Conservation (phyloP, 202 grass and related monocot genomes). For the Setaria viridis region DNA sequence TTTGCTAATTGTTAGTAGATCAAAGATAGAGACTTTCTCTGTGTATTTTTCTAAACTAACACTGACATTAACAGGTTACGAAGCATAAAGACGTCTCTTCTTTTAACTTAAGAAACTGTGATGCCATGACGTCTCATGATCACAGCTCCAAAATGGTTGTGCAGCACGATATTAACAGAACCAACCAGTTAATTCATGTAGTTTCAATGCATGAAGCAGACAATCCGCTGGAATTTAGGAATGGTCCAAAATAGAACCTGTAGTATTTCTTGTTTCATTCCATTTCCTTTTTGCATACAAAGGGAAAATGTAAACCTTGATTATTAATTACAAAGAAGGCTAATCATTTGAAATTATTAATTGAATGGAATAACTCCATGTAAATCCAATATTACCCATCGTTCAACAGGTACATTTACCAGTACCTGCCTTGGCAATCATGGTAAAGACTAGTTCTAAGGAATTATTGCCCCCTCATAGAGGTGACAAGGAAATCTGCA, state of each 20-base stretch:
- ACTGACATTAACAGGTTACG: background rate
- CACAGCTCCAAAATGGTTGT: background rate
- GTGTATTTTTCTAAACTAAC: background rate
- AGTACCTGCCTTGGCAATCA: background rate
- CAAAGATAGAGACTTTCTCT: background rate
- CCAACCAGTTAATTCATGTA: background rate
- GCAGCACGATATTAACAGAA: background rate
- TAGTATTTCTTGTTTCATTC: background rate
- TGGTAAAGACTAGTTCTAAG: background rate
- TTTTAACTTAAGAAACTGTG: background rate
- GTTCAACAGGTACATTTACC: background rate
- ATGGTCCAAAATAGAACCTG: slow-evolving; percentile 6
- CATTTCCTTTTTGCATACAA: background rate
- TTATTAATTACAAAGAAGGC: background rate
- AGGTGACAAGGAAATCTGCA: background rate
- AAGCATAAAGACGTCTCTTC: background rate
- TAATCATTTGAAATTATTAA: background rate
- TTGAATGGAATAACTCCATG: background rate
- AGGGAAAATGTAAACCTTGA: background rate
- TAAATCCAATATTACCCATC: background rate
- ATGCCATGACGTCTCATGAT: background rate
- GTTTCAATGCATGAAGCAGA: background rate
- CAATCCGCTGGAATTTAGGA: background rate
- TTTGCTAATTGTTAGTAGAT: slow-evolving; percentile 2
- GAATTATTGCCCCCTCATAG: background rate